Conservation (phyloP, 371 early-diverging fungal genomes). For the Mucor velutinosus region DNA sequence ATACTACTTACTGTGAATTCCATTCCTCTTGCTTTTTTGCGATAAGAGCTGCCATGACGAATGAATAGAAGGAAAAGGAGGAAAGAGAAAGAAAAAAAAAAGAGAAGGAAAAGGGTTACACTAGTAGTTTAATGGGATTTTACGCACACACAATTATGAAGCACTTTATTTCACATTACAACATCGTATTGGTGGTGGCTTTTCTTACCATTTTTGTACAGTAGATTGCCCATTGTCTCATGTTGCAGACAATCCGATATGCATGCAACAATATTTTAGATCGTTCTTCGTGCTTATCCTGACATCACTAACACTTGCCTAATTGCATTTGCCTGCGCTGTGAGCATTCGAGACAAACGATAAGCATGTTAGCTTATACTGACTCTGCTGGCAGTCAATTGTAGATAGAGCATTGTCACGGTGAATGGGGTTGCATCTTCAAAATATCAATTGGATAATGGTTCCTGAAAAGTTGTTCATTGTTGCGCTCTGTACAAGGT, state of each 20-base stretch:
- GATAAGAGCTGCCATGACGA: slow-evolving; percentile 9
- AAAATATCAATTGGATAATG: background rate
- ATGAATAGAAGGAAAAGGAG: background rate
- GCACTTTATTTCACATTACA: background rate
- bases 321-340: background rate
- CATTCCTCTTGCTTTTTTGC: slow-evolving; percentile 22
- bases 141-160: background rate
- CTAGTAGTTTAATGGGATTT: background rate
- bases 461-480: background rate
- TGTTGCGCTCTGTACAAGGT: background rate
- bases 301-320: background rate
- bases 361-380: background rate
- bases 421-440: background rate
- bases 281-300: background rate
- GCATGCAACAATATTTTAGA: background rate
- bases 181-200: background rate
- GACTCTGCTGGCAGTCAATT: background rate
- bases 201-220: background rate
- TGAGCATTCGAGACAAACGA: background rate
- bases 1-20: slow-evolving; percentile 12
- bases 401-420: background rate
- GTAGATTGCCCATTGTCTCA: background rate
- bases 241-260: background rate
- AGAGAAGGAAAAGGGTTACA: background rate
- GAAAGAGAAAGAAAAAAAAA: background rate